Percentiles rank a stretch among this genome's conserved stretches.
Conservation (phyloP, 192 early-diverging fungal species). For the Entophlyctis helioformis region DNA sequence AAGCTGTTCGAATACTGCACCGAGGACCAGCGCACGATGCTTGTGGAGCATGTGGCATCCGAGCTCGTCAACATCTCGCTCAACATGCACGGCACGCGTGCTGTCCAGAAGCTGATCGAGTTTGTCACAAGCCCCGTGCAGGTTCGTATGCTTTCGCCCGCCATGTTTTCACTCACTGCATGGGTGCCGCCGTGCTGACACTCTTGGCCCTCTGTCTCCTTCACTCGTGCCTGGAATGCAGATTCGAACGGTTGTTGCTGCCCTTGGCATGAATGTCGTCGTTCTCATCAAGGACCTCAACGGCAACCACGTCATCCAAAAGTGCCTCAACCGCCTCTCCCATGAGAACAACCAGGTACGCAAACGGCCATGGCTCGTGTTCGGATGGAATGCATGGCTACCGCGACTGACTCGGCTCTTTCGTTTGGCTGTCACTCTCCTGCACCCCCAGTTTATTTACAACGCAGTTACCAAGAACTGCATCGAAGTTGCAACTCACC, state of each 20-base stretch:
- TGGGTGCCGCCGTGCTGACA: too few relatives aligned
- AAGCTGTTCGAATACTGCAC: slow-evolving; percentile 74
- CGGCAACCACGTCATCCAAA: slow-evolving; percentile 88
- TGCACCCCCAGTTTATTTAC: slow-evolving; percentile 69
- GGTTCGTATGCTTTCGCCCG: too few relatives aligned
- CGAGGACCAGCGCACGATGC: slow-evolving; percentile 61
- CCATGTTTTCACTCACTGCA: too few relatives aligned
- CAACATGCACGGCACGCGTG: slow-evolving; percentile 87
- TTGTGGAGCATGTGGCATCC: slow-evolving; percentile 58
- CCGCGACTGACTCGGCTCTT: not conserved
- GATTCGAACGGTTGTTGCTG: slow-evolving; percentile 53
- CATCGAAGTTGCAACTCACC: slow-evolving; percentile 76
- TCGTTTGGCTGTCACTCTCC: too few relatives aligned
- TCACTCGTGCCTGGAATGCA: slow-evolving; percentile 8
- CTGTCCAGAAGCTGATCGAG: slow-evolving; percentile 88
- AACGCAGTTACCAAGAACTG: slow-evolving; percentile 67
- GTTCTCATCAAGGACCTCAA: slow-evolving; percentile 83
- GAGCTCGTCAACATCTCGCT: slow-evolving; percentile 70
- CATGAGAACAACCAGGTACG: slow-evolving; percentile 60
- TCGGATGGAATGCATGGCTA: too few relatives aligned
- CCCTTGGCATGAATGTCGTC: slow-evolving; percentile 59
- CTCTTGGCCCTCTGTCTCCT: too few relatives aligned
- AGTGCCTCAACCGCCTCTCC: slow-evolving; percentile 66
- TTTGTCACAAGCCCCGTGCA: slow-evolving; percentile 50
- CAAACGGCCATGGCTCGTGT: too few relatives aligned